Evolutionary conservation across 306 rosid species (phyloP), one percentile per base, ranked within the genome.

Genomic region (Fragaria nilgerrensis): DNA sequence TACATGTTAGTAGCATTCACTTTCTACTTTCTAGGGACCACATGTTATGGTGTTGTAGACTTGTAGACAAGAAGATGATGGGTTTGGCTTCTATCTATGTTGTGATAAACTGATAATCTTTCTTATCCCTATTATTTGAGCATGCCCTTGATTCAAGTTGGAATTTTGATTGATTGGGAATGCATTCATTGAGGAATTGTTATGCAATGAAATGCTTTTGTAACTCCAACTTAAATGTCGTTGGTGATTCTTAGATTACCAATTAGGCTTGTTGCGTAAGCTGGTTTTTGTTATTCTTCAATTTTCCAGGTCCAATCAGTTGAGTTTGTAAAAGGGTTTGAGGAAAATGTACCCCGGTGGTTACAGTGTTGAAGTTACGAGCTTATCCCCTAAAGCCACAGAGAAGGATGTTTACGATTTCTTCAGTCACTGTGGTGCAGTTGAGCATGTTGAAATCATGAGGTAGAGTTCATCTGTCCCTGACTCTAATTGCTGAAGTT

Each of bases 361-460:
- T 68, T 95, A 89, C 86, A 85, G 91, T 67, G 96, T 90, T 78
- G 93, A 88, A 86, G 88, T 90, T 71, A 88, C 97, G 48, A 82
- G 84, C 87, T 83, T 92, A 75, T 92, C 98, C 47, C 88, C 97
- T 32, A 81, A 83, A 66, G 96, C 93, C 58, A 82, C 96, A 1
- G 97, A 92, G 80, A 76, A 78, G 58, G 97, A 95, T 78, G 89
- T 95, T 74, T 77, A 70, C 20, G 85, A 87, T 2, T 95, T 95
- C 78, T 95, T 95, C 32, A 36, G 89, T 53, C 86, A 95, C 68
- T 90, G 97, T 70, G 99, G 99, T 58, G 75, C 78, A 41, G 83
- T 92, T 78, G 97, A 95, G 83, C 86, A 84, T 55, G 86, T 92
- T 53, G 99, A 92, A 78, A 81, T 95, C 74, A 74, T 90, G 86